Evolutionary conservation across 805 yeast species (phyloP).

Genomic region (Candida nemodendra): DNA sequence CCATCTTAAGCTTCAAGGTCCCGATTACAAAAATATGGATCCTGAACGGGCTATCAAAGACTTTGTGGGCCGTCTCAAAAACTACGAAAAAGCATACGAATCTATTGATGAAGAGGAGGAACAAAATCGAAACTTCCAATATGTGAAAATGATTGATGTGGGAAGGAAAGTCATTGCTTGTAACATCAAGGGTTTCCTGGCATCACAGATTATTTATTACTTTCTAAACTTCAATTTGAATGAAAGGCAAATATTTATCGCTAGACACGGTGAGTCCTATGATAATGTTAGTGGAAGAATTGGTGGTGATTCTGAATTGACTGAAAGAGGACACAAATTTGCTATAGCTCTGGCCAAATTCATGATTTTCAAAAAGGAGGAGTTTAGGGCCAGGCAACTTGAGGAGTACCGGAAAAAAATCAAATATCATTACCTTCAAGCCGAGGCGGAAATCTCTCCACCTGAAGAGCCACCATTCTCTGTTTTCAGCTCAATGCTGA

Average conservation of each 20-base stretch:
- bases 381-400: conserved; percentile 64
- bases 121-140: conserved; percentile 64
- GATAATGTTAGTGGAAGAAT: conserved; percentile 84
- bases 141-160: conserved; percentile 93
- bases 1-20: conserved; percentile 82
- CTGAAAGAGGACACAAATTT: conserved; percentile 75
- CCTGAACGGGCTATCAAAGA: conserved; percentile 77
- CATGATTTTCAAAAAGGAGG: conserved; percentile 65
- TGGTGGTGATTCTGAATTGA: conserved; percentile 87
- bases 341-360: conserved; percentile 72
- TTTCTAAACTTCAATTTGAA: conserved; percentile 82
- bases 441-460: conserved; percentile 21
- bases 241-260: conserved; percentile 90
- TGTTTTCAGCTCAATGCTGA: conserved; percentile 90
- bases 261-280: conserved; percentile 90
- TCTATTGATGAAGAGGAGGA: conserved; percentile 78
- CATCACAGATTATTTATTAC: conserved; percentile 91
- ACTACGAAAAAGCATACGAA: conserved; percentile 87
- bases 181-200: conserved; percentile 81
- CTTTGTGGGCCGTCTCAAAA: conserved; percentile 74
- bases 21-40: conserved; percentile 87
- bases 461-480: conserved; percentile 75
- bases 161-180: conserved; percentile 92
- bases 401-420: conserved; percentile 49
- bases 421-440: conserved; percentile 6